Base-by-base conservation (phyloP, 768 basidiomycete genomes). In the Psilocybe sp. region DNA sequence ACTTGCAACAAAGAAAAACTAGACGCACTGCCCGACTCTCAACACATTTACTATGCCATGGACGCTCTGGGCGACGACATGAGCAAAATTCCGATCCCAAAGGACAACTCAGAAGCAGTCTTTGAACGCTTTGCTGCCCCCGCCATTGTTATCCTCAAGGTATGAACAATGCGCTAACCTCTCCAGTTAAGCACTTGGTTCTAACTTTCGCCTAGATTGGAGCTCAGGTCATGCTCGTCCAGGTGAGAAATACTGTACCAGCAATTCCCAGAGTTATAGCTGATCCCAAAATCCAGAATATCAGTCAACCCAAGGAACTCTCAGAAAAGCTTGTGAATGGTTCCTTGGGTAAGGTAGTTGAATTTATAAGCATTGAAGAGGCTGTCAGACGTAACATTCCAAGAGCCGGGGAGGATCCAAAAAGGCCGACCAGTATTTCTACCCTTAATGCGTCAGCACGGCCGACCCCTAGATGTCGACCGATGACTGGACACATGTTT, bases 1-100 rank as follows among this genome's bases (percentile, higher is more conserved):
- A 64, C 62, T 16, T 81, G 89, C 44, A 97, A 97, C 65, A 62
- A 65, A n/a, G 60, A 64, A 13, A 80, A 85, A 32, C 76, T 95
- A 56, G 58, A 64, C 7, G 66, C 64, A 12, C 74, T 95, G 19
- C 34, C 49, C 6, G 75, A 73, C 1, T 57, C 62, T 38, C 68
- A 13, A 28, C 49, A 52, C 45, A 56, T 36, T n/a, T 82, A 71
- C 49, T 45, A 47, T 11, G 67, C 76, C 1, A 72, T 73, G 61
- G 81, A 83, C 45, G 63, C 65, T 35, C 71, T 68, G 15, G 80
- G 80, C 5, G 65, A 58, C 44, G 72, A 80, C 55, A 67, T 71
- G 10, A 53, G 67, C 33, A 58, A 59, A 1, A 12, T 62, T 2
- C 68, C 64, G 3, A 69, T 82, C 34, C 45, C 62, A 1, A 46